A percentile compares a stretch with the other conserved stretches of the same genome.
Evolutionary conservation across 768 basidiomycete genomes (phyloP).

Genomic region (Crassisporium funariophilum): DNA sequence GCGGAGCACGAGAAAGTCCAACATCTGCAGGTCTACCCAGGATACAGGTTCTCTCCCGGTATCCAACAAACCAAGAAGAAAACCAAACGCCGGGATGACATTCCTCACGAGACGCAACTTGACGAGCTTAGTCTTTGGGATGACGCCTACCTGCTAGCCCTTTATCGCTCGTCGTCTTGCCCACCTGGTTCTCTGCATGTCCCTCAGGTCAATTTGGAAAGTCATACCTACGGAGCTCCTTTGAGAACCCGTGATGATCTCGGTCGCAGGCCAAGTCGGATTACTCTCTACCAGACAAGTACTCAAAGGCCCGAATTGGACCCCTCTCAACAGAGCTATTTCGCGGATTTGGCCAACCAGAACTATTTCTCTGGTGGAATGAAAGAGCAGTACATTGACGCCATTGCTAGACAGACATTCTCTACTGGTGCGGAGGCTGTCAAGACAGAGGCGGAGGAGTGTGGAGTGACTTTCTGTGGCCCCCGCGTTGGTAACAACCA

Average conservation of each 20-base stretch:
- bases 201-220: slow-evolving; percentile 10
- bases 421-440: neutral
- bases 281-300: slow-evolving; percentile 16
- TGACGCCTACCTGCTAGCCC: neutral
- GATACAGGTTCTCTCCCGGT: slow-evolving; percentile 9
- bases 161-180: slow-evolving; percentile 12
- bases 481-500: neutral
- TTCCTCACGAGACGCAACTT: neutral
- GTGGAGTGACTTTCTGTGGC: neutral
- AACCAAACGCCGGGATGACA: slow-evolving; percentile 9
- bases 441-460: neutral
- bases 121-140: neutral
- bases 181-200: slow-evolving; percentile 15
- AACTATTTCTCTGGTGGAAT: too few species aligned
- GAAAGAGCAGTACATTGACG: too few species aligned
- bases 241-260: slow-evolving; percentile 23
- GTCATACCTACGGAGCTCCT: slow-evolving; percentile 9
- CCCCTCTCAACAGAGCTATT: neutral
- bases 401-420: neutral
- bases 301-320: slow-evolving; percentile 1
- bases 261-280: slow-evolving; percentile 19
- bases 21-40: slow-evolving; percentile 13
- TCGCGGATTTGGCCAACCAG: neutral
- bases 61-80: slow-evolving; percentile 9
- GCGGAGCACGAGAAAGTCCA: slow-evolving; percentile 48